Evolutionary conservation across 331 rosid species (phyloP).

Genomic region (Malus hybrid): DNA sequence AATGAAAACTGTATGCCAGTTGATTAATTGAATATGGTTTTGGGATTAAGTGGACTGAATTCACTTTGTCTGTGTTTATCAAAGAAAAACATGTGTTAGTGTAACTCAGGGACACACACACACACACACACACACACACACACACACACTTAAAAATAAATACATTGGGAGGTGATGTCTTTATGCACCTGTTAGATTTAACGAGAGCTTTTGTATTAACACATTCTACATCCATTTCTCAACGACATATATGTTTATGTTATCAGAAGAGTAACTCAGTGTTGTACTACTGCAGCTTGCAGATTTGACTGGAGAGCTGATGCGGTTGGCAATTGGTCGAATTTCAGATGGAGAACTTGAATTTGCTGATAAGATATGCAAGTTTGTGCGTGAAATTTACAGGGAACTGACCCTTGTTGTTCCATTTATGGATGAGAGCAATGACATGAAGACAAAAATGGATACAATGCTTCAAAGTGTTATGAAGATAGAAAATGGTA

Average conservation of each 20-base stretch:
- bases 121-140: background rate
- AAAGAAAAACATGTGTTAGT: background rate
- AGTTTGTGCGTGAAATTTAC: slow-evolving; percentile 82
- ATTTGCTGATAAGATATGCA: slow-evolving; percentile 73
- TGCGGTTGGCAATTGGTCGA: slow-evolving; percentile 93
- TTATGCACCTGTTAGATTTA: background rate
- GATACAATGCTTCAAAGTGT: slow-evolving; percentile 88
- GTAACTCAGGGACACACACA: background rate
- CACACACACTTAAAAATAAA: background rate
- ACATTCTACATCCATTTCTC: background rate
- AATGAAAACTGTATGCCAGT: background rate
- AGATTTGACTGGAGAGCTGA: slow-evolving; percentile 93
- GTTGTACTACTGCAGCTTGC: slow-evolving; percentile 62
- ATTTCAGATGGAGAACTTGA: slow-evolving; percentile 89
- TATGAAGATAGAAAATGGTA: slow-evolving; percentile 95
- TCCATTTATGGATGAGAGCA: slow-evolving; percentile 73
- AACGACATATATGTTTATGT: background rate
- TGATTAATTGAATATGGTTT: background rate
- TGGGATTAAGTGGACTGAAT: background rate
- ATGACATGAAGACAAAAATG: slow-evolving; percentile 84
- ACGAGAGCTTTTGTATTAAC: background rate
- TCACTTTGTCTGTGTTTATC: background rate
- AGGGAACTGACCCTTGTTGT: slow-evolving; percentile 80
- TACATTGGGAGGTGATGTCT: background rate
- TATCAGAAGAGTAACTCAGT: slow-evolving; percentile 10